Base-by-base conservation (phyloP, 768 basidiomycete genomes). In the Rubroboletus satanas region DNA sequence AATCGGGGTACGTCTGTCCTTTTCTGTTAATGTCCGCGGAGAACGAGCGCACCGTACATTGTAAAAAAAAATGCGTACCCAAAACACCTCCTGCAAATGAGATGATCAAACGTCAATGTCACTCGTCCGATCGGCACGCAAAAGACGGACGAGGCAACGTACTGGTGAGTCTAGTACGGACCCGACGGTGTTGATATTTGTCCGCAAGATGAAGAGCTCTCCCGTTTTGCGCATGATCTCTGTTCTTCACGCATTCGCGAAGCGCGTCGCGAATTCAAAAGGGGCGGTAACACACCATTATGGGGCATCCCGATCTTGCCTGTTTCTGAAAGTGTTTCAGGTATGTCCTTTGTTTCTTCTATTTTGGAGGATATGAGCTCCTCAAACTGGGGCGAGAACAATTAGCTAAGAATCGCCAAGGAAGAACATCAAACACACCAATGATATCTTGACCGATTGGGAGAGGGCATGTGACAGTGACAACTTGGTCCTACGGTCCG, bases 171-270 rank as follows among this genome's bases (percentile, higher is more conserved):
- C 94, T 42, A 98, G 75, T n/a, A 97, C 94, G 32, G 93, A 95
- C 45, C 95, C 95, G 50, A 97, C 94, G 43, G 93, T 88, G 63
- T 94, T 93, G 62, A 97, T 95, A 67, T 93, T 95, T 51, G 95
- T 93, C 58, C 95, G 80, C 62, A 97, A 76, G 37, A 98, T 84
- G 73, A 98, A 98, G 39, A 98, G 77, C 62, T 93, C 90, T 42
- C 95, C 95, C 58, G 96, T 98, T 72, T 97, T 92, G 67, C 90
- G 89, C 95, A 98, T 96, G 66, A 98, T 98, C 69, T 97, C 95
- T 83, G 59, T 56, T 55, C 21, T 46, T 53, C 46, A 65, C 51
- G 52, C 28, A 29, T 59, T 63, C 56, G 56, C 46, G 49, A 56
- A 51, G 23, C 43, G 18, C 48, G 35, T 58, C 53, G 26, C 26